phyloP scores from a whole-genome alignment of 1,284 basidiomycete species.

The Pterulicium gracile region DNA sequence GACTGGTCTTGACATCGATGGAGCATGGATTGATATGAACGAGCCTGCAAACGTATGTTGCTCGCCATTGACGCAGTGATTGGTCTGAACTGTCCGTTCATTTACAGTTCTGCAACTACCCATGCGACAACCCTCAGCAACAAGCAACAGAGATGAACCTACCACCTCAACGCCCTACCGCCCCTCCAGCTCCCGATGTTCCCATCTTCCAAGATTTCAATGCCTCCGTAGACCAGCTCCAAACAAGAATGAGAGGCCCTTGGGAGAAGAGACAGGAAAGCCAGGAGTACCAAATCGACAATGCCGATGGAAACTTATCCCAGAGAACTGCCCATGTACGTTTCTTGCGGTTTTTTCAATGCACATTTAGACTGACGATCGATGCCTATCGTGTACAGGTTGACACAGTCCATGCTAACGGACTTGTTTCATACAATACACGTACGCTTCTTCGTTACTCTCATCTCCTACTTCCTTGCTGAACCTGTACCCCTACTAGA shows the following conservation, averaged over 20 bases:
- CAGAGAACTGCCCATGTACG: constrained; percentile 43
- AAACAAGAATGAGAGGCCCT: not conserved
- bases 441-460: constrained; percentile 12
- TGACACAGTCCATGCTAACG: constrained; percentile 49
- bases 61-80: not conserved
- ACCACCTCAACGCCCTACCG: constrained; percentile 39
- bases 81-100: constrained; percentile 1
- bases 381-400: constrained; percentile 25
- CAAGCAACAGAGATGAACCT: constrained; percentile 39
- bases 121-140: constrained; percentile 44
- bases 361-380: not conserved
- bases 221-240: not conserved
- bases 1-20: constrained; percentile 54
- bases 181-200: constrained; percentile 39
- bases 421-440: constrained; percentile 50
- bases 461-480: not conserved
- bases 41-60: constrained; percentile 47
- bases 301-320: constrained; percentile 39
- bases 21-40: constrained; percentile 68
- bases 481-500: constrained; percentile 15
- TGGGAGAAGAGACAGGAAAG: not conserved
- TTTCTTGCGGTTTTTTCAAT: constrained; percentile 5
- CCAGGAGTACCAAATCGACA: constrained; percentile 43
- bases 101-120: constrained; percentile 44
- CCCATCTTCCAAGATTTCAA: constrained; percentile 33